A percentile compares a stretch with the other conserved stretches of the same genome.
phyloP scores from a whole-genome alignment of 345 rosid genomes.

The Acer yangbiense region DNA sequence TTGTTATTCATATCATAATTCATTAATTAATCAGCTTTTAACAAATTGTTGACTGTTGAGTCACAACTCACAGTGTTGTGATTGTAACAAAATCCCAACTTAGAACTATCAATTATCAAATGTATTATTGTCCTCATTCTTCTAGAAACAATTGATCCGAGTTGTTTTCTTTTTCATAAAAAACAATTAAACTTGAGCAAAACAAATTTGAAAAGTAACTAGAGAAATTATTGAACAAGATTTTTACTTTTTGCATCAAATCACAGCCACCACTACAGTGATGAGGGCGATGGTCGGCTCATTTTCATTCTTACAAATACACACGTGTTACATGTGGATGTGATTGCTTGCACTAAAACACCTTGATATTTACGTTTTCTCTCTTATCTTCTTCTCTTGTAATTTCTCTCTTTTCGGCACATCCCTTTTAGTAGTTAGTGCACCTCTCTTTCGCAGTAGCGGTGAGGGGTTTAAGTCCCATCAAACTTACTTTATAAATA shows the following conservation, averaged over 20 bases:
- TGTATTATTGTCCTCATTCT: neutral
- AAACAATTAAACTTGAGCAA: neutral
- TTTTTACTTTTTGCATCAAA: neutral
- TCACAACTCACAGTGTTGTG: too few species aligned
- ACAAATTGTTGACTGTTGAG: too few species aligned
- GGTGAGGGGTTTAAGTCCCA: too few species aligned
- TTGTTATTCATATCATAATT: too few species aligned
- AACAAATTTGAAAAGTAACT: neutral
- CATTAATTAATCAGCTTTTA: too few species aligned
- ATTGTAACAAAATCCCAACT: too few species aligned
- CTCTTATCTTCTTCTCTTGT: too few species aligned
- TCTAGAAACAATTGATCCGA: neutral
- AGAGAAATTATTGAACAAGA: neutral
- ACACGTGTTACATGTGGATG: neutral
- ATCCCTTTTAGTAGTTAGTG: too few species aligned
- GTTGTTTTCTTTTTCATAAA: too few species aligned
- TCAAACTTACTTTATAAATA: rapidly evolving
- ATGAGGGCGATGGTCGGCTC: neutral
- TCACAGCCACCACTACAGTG: neutral
- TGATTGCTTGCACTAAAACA: neutral
- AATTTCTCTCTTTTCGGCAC: too few species aligned
- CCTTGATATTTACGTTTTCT: neutral
- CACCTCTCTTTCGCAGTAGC: rapidly evolving
- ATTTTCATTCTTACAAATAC: neutral
- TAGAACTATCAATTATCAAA: too few species aligned